A percentile compares a stretch with the other conserved stretches of the same genome.
Conservation (phyloP, 306 rosid species). For the Pterocarpus macrocarpus region DNA sequence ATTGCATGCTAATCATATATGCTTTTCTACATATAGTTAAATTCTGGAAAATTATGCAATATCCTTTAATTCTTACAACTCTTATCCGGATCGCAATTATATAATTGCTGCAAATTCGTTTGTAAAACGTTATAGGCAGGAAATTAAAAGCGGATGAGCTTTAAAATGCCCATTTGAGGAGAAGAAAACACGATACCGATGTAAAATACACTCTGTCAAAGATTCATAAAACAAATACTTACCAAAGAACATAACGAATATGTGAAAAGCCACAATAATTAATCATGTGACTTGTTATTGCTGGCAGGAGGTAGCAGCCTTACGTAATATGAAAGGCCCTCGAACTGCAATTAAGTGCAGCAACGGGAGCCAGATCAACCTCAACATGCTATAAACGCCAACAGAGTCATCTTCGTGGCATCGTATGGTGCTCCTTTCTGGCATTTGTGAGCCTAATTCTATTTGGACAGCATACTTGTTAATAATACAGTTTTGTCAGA, state of each 20-base stretch:
- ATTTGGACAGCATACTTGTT: background rate
- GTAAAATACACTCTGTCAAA: background rate
- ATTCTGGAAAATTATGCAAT: background rate
- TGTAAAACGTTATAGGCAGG: background rate
- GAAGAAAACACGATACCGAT: background rate
- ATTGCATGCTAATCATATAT: too few relatives aligned
- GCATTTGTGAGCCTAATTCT: background rate
- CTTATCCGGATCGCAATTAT: background rate
- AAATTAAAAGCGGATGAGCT: background rate
- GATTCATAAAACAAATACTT: background rate
- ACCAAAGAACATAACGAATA: background rate
- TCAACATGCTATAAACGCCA: conserved; percentile 21
- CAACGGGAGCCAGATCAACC: conserved; percentile 41
- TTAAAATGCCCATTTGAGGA: background rate
- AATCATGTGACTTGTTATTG: conserved; percentile 20
- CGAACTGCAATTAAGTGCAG: conserved; percentile 23
- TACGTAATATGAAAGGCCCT: background rate
- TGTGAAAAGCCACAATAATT: background rate
- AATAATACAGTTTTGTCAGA: background rate
- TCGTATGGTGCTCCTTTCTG: conserved; percentile 39
- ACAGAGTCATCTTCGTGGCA: conserved; percentile 33
- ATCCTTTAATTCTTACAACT: background rate
- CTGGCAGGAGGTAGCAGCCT: conserved; percentile 19
- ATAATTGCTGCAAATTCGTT: background rate
- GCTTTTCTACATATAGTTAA: background rate